Evolutionary conservation across 768 basidiomycete genomes (phyloP), one percentile per base, ranked within the genome.

Genomic region (Hypholoma sublateritium): DNA sequence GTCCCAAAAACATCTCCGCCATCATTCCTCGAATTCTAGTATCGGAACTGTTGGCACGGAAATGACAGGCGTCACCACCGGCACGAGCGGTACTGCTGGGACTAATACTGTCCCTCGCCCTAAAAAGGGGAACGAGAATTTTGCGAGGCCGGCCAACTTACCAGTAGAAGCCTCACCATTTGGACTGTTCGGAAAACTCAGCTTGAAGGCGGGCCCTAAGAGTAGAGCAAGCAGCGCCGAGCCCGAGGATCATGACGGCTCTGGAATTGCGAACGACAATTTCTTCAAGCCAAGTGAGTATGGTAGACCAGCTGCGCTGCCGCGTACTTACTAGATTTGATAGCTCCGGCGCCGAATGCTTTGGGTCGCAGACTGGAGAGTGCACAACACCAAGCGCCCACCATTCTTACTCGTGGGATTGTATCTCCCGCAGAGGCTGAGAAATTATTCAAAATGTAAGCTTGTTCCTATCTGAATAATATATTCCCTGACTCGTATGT

Each of bases 111-210:
- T 67, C 59, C 45, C 68, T 44, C 72, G 70, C 53, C 25, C 47
- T 12, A 84, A 74, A 69, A 80, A 76, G 64, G 69, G 67, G 8
- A 72, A 64, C 9, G 72, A 67, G 28, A 69, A 70, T n/a, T 42
- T 25, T 17, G 65, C 72, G 35, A 85, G 80, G 64, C 79, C 81
- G 17, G 82, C 81, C 34, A 79, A 80, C 55, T 69, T 90, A 16
- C 88, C 88, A 2, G 80, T 72, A 41, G 82, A 79, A 55, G 86
- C 85, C 0, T 76, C 81, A 21, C 89, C 90, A 7, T 87, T 86
- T 65, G 90, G 91, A n/a, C 67, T 93, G 57, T 87, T 93, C 70
- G 87, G 86, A n/a, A 76, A 78, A 6, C 71, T 91, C 59, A 76
- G 78, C 49, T 69, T 89, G 61, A 80, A 76, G 67, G 5, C 34